Conservation (phyloP, 1,284 basidiomycete genomes). For the Moesziomyces sp. region DNA sequence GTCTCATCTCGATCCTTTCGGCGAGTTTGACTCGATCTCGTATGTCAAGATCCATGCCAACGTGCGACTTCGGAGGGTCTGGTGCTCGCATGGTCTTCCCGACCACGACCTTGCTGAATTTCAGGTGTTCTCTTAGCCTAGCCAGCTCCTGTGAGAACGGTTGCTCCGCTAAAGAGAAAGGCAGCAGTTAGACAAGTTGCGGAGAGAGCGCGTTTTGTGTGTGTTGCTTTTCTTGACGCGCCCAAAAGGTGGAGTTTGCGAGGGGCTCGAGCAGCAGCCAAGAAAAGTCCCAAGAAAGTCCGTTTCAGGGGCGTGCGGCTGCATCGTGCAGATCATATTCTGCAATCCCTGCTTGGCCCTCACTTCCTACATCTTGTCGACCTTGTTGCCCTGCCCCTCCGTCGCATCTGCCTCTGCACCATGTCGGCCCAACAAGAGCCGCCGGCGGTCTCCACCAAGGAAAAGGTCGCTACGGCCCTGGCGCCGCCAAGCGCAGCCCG, state of each 20-base stretch:
- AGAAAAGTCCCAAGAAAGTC: neutral
- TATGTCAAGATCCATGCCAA: slow-evolving; percentile 28
- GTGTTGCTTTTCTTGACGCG: slow-evolving; percentile 3
- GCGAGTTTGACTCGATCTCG: slow-evolving; percentile 14
- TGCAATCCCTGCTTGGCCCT: neutral
- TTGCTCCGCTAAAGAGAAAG: too few relatives aligned
- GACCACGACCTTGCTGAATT: slow-evolving; percentile 37
- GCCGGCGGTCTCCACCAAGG: slow-evolving; percentile 6
- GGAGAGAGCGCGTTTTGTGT: neutral
- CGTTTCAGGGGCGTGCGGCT: slow-evolving; percentile 7
- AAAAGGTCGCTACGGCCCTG: slow-evolving; percentile 23
- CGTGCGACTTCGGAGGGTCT: slow-evolving; percentile 25
- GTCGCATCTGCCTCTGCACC: neutral
- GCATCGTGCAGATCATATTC: slow-evolving; percentile 6
- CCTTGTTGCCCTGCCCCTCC: too few relatives aligned
- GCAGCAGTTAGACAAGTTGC: neutral
- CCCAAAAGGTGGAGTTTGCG: slow-evolving; percentile 9
- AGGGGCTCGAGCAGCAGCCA: slow-evolving; percentile 4
- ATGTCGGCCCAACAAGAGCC: slow-evolving; percentile 21
- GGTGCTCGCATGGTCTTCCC: slow-evolving; percentile 25
- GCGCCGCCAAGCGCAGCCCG: slow-evolving; percentile 16
- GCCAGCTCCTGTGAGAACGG: neutral
- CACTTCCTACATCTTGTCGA: neutral
- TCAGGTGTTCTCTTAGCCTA: slow-evolving; percentile 23
- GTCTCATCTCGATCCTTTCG: slow-evolving; percentile 1